These are phyloP conservation scores for Gloeopeniophorella convolvens DNA, from an alignment of 768 basidiomycete species.

Conservation along the genomic window DNA sequence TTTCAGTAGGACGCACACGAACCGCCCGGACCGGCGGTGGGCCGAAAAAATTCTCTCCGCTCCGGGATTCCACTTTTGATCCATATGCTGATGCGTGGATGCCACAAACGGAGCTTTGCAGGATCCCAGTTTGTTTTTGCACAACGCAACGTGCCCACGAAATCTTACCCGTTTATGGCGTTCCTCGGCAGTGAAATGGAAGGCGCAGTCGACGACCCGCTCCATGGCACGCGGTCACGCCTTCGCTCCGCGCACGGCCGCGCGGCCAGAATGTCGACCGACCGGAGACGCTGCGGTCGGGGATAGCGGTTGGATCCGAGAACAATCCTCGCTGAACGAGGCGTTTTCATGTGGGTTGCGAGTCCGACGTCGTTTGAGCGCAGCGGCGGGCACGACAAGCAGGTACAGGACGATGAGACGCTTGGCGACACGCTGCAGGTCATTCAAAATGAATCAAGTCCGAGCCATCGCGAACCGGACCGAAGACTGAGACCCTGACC, in stretches of 20 bases:
- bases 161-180: slow-evolving; percentile 6
- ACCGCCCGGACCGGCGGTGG: neutral
- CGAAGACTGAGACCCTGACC: slow-evolving; percentile 13
- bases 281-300: neutral
- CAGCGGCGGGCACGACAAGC: no score
- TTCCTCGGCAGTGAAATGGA: slow-evolving; percentile 10
- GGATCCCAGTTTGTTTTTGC: neutral
- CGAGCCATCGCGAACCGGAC: no score
- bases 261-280: neutral
- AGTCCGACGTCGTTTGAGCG: no score
- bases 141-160: neutral
- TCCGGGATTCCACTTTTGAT: no score
- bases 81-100: no score
- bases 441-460: no score
- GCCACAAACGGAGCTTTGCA: no score
- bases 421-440: no score
- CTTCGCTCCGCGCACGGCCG: neutral
- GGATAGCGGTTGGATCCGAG: neutral
- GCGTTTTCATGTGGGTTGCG: no score
- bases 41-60: slow-evolving; percentile 1
- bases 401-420: no score
- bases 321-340: no score
- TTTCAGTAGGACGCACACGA: neutral
- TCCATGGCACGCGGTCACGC: neutral
- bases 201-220: no score